Base-by-base conservation (phyloP, 164 flowering plant species). In the Berberis thunbergii region DNA sequence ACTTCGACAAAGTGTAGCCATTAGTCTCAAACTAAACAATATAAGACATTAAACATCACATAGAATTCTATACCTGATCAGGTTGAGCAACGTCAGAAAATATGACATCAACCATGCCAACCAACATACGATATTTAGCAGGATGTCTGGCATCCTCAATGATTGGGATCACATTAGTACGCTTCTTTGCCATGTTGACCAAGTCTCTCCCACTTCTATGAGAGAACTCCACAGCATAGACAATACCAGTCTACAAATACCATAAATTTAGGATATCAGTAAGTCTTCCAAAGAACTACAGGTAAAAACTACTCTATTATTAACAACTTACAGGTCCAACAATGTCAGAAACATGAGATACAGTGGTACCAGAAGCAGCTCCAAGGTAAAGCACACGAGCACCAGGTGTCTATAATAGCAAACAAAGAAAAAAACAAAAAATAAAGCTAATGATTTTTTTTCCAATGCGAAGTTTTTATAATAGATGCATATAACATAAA, bases 71-170 rank as follows among this genome's bases (percentile, higher is more conserved):
- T 26, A 94, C 99, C 97, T 95, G 97, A 71, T 95, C 97, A 43
- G 99, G 99, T 69, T 95, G 99, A 49, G 99, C 99, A 73, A 95
- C 99, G 80, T 95, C 93, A 56, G 96, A 86, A 70, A 88, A 88
- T 42, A 86, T 85, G 6, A 86, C 93, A 81, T 88, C 95, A 0
- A 91, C 99, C 97, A 91, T 95, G 53, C 94, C 85, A 65, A 91
- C 96, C 44, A 95, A 76, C 97, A 95, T 91, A 11, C 97, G 55
- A 74, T 95, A 95, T 72, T 85, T 91, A 44, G 93, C 81, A 3
- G 99, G 99, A 77, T 95, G 97, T 58, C 97, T 85, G 55, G 96
- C 96, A 85, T 86, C 95, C 69, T 91, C 96, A 70, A 86, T 91
- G 60, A 91, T 88, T 13, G 98, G 98, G 1, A 93, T 86, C 57